Conservation (phyloP, 352 stramenopile genomes). For the Globisporangium mamillatum region DNA sequence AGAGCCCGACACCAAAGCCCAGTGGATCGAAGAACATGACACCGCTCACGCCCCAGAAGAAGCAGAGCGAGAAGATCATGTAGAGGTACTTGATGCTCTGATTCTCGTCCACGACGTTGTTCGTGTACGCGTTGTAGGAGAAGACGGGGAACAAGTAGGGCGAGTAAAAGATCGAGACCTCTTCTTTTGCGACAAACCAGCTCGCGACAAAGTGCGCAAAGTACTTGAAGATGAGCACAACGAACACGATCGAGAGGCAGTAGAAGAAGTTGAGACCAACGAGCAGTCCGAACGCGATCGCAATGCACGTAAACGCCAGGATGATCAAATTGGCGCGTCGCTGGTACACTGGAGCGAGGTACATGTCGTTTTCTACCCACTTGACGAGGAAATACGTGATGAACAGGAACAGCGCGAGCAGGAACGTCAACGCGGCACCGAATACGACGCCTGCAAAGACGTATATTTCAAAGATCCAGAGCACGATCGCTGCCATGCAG, state of each 20-base stretch:
- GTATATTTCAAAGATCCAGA: conserved; percentile 83
- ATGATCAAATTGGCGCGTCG: conserved; percentile 44
- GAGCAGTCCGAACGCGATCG: conserved; percentile 42
- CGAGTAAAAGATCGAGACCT: conserved; percentile 76
- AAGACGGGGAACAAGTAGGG: conserved; percentile 90
- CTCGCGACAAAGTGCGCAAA: conserved; percentile 52
- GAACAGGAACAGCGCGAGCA: conserved; percentile 64
- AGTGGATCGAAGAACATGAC: conserved; percentile 91
- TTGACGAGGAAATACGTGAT: conserved; percentile 76
- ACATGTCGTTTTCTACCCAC: conserved; percentile 84
- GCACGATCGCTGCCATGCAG: conserved; percentile 30
- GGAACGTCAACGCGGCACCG: conserved; percentile 55
- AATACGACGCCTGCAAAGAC: conserved; percentile 55
- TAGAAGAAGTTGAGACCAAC: conserved; percentile 76
- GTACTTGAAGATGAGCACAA: conserved; percentile 80
- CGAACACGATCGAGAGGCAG: conserved; percentile 81
- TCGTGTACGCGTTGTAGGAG: conserved; percentile 88
- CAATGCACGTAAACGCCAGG: conserved; percentile 26
- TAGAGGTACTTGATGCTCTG: conserved; percentile 66
- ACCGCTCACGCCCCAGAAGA: conserved; percentile 83
- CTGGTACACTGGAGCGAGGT: conserved; percentile 66
- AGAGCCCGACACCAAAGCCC: conserved; percentile 84
- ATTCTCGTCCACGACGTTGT: conserved; percentile 90
- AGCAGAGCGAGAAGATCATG: conserved; percentile 60
- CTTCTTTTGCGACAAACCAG: conserved; percentile 62